Evolutionary conservation across 768 basidiomycete species (phyloP).

Genomic region (Postia placenta): DNA sequence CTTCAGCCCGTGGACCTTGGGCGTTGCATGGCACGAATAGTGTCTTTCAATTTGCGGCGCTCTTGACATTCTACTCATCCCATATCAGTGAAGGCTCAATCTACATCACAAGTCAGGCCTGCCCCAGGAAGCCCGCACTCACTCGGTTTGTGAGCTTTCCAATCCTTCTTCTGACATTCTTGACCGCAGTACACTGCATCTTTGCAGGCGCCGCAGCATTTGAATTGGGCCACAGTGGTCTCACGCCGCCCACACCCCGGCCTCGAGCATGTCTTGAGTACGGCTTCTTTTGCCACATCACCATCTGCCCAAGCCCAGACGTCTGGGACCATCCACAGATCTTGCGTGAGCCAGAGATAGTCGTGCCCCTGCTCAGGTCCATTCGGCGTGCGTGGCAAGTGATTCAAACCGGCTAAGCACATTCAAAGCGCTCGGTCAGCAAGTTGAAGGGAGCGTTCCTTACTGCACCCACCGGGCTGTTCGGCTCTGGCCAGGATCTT

Average conservation of each 20-base stretch:
- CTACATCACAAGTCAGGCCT: background rate
- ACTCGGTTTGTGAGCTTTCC: slow-evolving; percentile 23
- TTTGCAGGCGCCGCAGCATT: slow-evolving; percentile 35
- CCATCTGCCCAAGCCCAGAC: slow-evolving; percentile 40
- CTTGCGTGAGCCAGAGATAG: slow-evolving; percentile 39
- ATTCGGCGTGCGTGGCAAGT: slow-evolving; percentile 25
- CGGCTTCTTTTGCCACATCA: slow-evolving; percentile 24
- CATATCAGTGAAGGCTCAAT: background rate
- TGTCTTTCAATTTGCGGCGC: slow-evolving; percentile 8
- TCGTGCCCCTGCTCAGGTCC: slow-evolving; percentile 41
- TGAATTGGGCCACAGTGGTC: slow-evolving; percentile 29
- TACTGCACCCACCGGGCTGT: slow-evolving; percentile 27
- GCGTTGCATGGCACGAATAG: slow-evolving; percentile 7
- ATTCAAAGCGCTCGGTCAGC: background rate
- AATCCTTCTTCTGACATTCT: slow-evolving; percentile 26
- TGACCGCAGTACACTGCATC: slow-evolving; percentile 25
- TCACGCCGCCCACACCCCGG: slow-evolving; percentile 27
- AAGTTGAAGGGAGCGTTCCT: background rate
- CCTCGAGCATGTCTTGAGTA: slow-evolving; percentile 31
- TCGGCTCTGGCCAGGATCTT: slow-evolving; percentile 33
- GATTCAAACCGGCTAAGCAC: slow-evolving; percentile 25
- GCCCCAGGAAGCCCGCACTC: slow-evolving; percentile 1
- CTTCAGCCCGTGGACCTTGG: slow-evolving; percentile 2
- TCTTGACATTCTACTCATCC: slow-evolving; percentile 3
- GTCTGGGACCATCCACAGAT: slow-evolving; percentile 36